Base-by-base conservation (phyloP, 1,284 basidiomycete species). In the Anthracocystis panici-leucophaei region DNA sequence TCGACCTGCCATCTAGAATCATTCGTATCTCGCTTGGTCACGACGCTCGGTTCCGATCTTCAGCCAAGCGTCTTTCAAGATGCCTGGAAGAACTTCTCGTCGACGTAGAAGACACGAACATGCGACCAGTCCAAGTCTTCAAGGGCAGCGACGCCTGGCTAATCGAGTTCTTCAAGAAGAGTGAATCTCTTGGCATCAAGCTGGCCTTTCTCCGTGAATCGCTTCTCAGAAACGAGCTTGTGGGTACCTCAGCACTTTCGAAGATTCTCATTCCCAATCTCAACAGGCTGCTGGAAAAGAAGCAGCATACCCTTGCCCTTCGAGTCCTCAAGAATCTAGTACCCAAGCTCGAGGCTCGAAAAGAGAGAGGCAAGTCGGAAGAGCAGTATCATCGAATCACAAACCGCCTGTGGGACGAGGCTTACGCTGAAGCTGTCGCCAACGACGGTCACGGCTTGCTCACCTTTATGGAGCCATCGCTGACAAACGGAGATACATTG, bases 191-290 rank as follows among this genome's bases (percentile, higher is more conserved):
- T 10, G 20, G 20, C 16, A 51, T 72, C 42, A 59, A 72, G 23
- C 33, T 72, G 14, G 69, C 69, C 1, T 72, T 72, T 23, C 59
- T 54, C 11, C 54, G 69, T 25, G 69, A 72, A 57, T 35, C 64
- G 0, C 59, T 72, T 14, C 23, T 72, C 5, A 64, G 69, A 9
- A 72, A 72, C 41, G 69, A 66, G 54, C 59, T 72, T 1, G 23
- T 72, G 2, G 60, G 56, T 27, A 46, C 61, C 1, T 55, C 63
- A 2, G 63, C 64, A 10, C 60, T 72, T 9, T 29, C 27, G 5
- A 33, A 4, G 1, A 51, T 48, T 33, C 33, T 70, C 42, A 42
- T 9, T 16, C 23, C 41, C 12, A 27, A 38, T 14, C 29, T 72
- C 6, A 53, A 66, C 3, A 5, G 31, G 1, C 5, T 66, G 51